These are phyloP conservation scores for Picocystis sp. DNA, from an alignment of 163 green algal genomes.

Conservation along the genomic window DNA sequence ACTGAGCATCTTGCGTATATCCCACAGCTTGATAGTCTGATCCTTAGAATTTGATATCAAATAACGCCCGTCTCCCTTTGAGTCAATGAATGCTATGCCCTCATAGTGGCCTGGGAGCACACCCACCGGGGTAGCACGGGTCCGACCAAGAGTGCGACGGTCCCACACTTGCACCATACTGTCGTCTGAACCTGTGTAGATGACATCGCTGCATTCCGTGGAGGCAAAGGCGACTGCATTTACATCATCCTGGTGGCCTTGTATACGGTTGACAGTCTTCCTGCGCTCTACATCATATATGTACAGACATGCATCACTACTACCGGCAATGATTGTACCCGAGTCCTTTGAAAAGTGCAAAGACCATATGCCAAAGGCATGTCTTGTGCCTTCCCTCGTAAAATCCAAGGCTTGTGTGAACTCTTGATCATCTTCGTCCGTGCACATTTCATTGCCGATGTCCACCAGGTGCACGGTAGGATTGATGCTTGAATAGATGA, in stretches of 20 bases:
- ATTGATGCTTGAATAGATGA: conserved; percentile 68
- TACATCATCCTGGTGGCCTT: conserved; percentile 57
- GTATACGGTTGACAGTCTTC: conserved; percentile 7
- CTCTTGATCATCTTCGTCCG: conserved; percentile 13
- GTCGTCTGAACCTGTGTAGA: conserved; percentile 68
- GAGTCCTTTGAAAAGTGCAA: conserved; percentile 16
- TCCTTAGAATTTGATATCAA: conserved; percentile 87
- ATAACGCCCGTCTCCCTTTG: conserved; percentile 34
- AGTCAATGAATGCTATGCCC: conserved; percentile 68
- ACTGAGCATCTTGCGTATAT: conserved; percentile 38
- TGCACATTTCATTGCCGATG: conserved; percentile 11
- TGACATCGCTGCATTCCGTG: conserved; percentile 29
- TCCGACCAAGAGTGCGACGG: conserved; percentile 20
- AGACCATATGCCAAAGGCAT: conserved; percentile 43
- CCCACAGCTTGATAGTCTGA: conserved; percentile 83
- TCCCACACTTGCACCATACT: conserved; percentile 51
- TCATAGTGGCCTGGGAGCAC: conserved; percentile 72
- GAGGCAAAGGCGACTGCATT: conserved; percentile 55
- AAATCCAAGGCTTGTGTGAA: conserved; percentile 19
- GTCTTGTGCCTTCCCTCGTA: not conserved
- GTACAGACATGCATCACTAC: conserved; percentile 38
- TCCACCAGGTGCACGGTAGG: conserved; percentile 59
- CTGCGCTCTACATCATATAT: conserved; percentile 53
- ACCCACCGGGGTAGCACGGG: conserved; percentile 21
- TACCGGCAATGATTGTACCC: conserved; percentile 27